Evolutionary conservation across 108 stramenopile species (phyloP).

Genomic region (Cyclotella baltica): DNA sequence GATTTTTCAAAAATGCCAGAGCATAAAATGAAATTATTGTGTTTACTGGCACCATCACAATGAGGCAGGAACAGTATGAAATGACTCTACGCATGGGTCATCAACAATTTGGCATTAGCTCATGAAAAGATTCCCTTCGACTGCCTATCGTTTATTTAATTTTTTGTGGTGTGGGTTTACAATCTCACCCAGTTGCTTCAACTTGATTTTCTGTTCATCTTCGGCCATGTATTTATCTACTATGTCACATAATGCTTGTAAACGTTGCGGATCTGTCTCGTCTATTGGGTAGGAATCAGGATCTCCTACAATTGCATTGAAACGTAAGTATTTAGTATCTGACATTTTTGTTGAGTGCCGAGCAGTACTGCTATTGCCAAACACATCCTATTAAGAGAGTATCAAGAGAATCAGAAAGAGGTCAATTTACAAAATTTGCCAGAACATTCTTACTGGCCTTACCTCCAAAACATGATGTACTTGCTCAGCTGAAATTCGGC

Average conservation of each 20-base stretch:
- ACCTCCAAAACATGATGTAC: constrained; percentile 53
- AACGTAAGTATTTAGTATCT: constrained; percentile 77
- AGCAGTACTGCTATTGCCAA: constrained; percentile 69
- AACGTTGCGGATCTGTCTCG: constrained; percentile 71
- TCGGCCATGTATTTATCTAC: constrained; percentile 74
- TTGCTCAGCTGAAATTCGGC: constrained; percentile 66
- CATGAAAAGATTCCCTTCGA: too few species aligned
- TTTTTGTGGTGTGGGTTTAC: constrained; percentile 34
- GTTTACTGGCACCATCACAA: too few species aligned
- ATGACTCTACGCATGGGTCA: too few species aligned
- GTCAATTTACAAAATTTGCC: background rate
- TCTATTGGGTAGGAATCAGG: constrained; percentile 74
- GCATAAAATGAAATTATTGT: too few species aligned
- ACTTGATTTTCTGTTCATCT: constrained; percentile 70
- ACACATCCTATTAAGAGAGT: constrained; percentile 59
- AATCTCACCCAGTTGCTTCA: constrained; percentile 51
- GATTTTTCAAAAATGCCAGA: too few species aligned
- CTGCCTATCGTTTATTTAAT: too few species aligned
- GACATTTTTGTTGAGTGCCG: constrained; percentile 52
- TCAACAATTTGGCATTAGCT: too few species aligned
- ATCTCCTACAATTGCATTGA: constrained; percentile 78
- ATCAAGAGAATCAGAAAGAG: background rate
- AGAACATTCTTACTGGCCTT: background rate
- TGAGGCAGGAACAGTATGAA: too few species aligned
- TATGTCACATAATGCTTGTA: constrained; percentile 66